Conservation (phyloP, 2,329 filamentous ascomycete genomes). For the Arthrobotrys musiformis region DNA sequence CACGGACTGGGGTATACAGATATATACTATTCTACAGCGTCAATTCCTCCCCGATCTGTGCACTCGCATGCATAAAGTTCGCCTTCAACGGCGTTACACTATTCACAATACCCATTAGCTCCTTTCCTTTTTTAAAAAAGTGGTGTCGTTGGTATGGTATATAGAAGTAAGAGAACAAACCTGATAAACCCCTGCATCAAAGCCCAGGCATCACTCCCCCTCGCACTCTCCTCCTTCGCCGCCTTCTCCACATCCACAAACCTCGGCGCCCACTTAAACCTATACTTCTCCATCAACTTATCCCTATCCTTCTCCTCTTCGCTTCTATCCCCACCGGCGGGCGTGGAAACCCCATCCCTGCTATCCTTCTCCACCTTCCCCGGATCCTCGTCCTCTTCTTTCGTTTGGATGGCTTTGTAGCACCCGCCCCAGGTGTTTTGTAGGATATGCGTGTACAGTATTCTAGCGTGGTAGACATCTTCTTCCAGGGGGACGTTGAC, state of each 20-base stretch:
- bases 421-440: conserved; percentile 93
- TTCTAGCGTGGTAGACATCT: conserved; percentile 74
- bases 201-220: conserved; percentile 89
- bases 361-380: conserved; percentile 79
- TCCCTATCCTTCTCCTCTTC: conserved; percentile 72
- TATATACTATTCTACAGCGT: conserved; percentile 77
- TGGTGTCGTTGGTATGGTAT: background rate
- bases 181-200: conserved; percentile 88
- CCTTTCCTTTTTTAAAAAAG: background rate
- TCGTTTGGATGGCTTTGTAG: conserved; percentile 71
- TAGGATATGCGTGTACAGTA: conserved; percentile 85
- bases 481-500: conserved; percentile 89
- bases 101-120: conserved; percentile 32
- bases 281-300: conserved; percentile 65
- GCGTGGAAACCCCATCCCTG: conserved; percentile 71
- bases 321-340: conserved; percentile 60
- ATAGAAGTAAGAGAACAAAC: conserved; percentile 65
- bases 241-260: conserved; percentile 83
- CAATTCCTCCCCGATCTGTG: conserved; percentile 72
- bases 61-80: conserved; percentile 83
- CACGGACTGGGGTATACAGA: background rate
- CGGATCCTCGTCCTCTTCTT: conserved; percentile 76
- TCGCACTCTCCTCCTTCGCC: conserved; percentile 64
- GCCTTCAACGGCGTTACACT: conserved; percentile 91
- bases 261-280: conserved; percentile 90